These are phyloP conservation scores for Keithomyces neogunnii DNA, from an alignment of 2,329 filamentous ascomycete genomes.

Conservation along the genomic window DNA sequence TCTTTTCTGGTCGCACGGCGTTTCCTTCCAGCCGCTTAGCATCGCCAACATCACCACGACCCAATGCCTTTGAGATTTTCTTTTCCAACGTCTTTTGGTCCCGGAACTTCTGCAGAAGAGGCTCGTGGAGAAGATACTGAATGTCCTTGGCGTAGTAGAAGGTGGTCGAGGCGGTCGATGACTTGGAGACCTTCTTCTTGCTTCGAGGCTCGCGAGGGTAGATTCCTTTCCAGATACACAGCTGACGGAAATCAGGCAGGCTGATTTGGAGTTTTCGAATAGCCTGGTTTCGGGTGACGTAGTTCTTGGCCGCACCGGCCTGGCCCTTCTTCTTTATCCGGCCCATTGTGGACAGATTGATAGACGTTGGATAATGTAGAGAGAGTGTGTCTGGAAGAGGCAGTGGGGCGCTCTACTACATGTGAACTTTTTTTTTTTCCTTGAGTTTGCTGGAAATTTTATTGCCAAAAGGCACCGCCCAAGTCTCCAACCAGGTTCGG, in stretches of 20 bases:
- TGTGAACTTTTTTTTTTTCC: slow-evolving; percentile 21
- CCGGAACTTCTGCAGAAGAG: slow-evolving; percentile 86
- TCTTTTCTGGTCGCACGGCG: slow-evolving; percentile 82
- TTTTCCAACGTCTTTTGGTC: slow-evolving; percentile 96
- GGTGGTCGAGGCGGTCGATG: slow-evolving; percentile 81
- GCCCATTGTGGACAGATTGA: slow-evolving; percentile 41
- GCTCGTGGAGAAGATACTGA: slow-evolving; percentile 95
- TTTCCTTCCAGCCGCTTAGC: slow-evolving; percentile 80
- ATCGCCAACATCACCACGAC: slow-evolving; percentile 83
- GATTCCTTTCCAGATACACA: slow-evolving; percentile 99
- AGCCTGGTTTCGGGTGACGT: slow-evolving; percentile 92
- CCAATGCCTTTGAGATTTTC: slow-evolving; percentile 91
- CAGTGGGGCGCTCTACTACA: slow-evolving; percentile 24
- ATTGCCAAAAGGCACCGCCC: slow-evolving; percentile 24
- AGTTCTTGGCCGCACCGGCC: slow-evolving; percentile 93
- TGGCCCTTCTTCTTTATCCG: slow-evolving; percentile 89
- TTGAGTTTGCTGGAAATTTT: slow-evolving; percentile 20
- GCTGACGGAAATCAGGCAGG: slow-evolving; percentile 90
- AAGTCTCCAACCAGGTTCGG: slow-evolving; percentile 2
- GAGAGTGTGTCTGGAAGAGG: slow-evolving; percentile 11
- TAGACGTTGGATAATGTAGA: slow-evolving; percentile 6
- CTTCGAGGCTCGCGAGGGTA: slow-evolving; percentile 95
- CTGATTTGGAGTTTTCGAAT: slow-evolving; percentile 97
- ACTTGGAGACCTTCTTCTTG: slow-evolving; percentile 94
- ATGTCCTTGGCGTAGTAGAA: slow-evolving; percentile 94